Evolutionary conservation across 2,329 filamentous ascomycete species (phyloP), one percentile per base, ranked within the genome.

Genomic region (Apiospora kogelbergensis): DNA sequence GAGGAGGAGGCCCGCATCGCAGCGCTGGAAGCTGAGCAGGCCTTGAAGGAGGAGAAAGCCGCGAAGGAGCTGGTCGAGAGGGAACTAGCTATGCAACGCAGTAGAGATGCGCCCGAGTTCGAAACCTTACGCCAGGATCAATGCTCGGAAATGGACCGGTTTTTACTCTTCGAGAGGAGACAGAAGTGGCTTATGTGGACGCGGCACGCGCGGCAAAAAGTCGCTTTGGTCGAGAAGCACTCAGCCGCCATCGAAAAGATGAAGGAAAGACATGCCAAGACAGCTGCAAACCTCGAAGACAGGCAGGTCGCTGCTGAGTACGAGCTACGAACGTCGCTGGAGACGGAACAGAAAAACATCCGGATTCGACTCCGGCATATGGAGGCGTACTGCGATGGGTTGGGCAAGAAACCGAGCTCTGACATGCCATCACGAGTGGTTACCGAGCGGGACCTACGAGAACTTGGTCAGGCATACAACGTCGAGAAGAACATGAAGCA

Each of bases 301-400:
- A 81, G 86, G 9, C 89, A 91, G 74, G 84, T 91, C n/a, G 81
- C 82, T 17, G 88, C 86, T 10, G 89, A 91, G 78, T 86, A 90
- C 80, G 88, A 90, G 71, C 78, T 90, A 26, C 82, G 86, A 13
- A 76, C 80, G 5, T 82, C 82, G 0, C 77, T 90, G 20, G 85
- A 89, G 67, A 86, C 88, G 72, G 85, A 85, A 67, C 88, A 89
- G 74, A 81, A 83, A 69, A 88, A 85, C 72, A 83, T 90, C 45
- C 81, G 81, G 41, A 86, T 89, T 45, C 84, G 88, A 17, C 80
- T 91, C n/a, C 86, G 85, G 74, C 86, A 91, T 72, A 91, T 91
- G 89, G 88, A 91, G 73, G 88, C 88, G 6, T 91, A 91, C 76
- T 90, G 88, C 73, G 84, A 88, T 70, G 84, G 84, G 4, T 77